Evolutionary conservation across 768 basidiomycete genomes (phyloP).

Genomic region (Neoboletus brunneissimus): DNA sequence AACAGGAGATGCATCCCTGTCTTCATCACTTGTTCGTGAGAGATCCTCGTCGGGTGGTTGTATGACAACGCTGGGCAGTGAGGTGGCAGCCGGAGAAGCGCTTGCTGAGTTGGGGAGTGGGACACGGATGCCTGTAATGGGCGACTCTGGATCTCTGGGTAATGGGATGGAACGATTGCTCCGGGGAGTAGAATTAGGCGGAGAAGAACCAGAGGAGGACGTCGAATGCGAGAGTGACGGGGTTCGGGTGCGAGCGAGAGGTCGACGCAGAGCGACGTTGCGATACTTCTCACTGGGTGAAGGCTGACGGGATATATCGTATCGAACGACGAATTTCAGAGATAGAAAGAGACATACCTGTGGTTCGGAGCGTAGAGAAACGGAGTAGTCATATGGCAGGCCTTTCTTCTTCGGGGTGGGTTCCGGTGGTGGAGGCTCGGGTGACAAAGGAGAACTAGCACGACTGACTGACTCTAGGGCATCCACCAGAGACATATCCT

Average conservation of each 20-base stretch:
- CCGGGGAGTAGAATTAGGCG: slow-evolving; percentile 61
- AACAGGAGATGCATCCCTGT: not conserved
- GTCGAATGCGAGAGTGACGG: slow-evolving; percentile 66
- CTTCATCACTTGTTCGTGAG: slow-evolving; percentile 17
- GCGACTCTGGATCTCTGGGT: slow-evolving; percentile 44
- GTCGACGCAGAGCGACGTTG: slow-evolving; percentile 57
- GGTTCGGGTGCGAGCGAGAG: slow-evolving; percentile 52
- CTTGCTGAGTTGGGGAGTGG: slow-evolving; percentile 54
- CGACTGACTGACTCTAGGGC: slow-evolving; percentile 57
- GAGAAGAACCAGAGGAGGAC: slow-evolving; percentile 51
- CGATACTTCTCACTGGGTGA: slow-evolving; percentile 64
- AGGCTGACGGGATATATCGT: slow-evolving; percentile 37
- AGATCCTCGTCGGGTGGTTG: slow-evolving; percentile 20
- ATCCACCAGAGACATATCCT: slow-evolving; percentile 51
- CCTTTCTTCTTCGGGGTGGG: slow-evolving; percentile 54
- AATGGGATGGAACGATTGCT: slow-evolving; percentile 47
- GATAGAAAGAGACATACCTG: slow-evolving; percentile 40
- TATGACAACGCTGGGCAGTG: slow-evolving; percentile 23
- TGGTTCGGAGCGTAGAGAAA: slow-evolving; percentile 58
- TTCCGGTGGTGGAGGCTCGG: slow-evolving; percentile 33
- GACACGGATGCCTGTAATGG: slow-evolving; percentile 42
- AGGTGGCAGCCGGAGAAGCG: slow-evolving; percentile 44
- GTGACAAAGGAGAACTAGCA: slow-evolving; percentile 46
- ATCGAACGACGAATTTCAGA: not conserved
- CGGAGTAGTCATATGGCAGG: slow-evolving; percentile 47